phyloP scores from a whole-genome alignment of 305 asterid genomes.

The Caryopteris hybrid region DNA sequence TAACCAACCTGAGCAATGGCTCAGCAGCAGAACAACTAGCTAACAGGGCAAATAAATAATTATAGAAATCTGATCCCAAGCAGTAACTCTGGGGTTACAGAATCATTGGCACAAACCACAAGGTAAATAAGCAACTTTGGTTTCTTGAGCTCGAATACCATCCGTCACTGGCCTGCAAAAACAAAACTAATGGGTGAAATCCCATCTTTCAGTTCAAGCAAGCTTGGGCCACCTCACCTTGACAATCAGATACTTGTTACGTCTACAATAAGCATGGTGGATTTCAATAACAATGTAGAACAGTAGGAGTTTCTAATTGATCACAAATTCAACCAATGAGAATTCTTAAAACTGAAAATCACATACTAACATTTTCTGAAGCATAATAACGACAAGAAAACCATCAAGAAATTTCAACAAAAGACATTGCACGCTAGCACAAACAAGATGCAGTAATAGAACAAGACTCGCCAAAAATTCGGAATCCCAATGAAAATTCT shows the following conservation, averaged over 20 bases:
- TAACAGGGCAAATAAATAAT: conserved; percentile 49
- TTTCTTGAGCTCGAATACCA: conserved; percentile 66
- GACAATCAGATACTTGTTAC: background rate
- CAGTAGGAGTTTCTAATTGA: background rate
- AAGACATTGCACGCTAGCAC: no score
- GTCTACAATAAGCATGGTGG: background rate
- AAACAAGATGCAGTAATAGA: no score
- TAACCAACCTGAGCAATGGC: conserved; percentile 64
- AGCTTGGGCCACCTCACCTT: conserved; percentile 9
- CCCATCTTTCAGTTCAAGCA: conserved; percentile 42
- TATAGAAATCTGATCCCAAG: conserved; percentile 63
- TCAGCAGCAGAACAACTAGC: conserved; percentile 68
- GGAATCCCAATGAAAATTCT: no score
- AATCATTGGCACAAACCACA: conserved; percentile 75
- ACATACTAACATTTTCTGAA: background rate
- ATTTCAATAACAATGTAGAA: conserved; percentile 7
- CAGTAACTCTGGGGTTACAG: conserved; percentile 51
- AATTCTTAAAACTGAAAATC: no score
- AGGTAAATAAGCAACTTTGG: conserved; percentile 73
- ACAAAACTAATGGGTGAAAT: conserved; percentile 58
- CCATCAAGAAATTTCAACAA: no score
- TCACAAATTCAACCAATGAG: background rate
- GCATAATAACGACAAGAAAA: no score
- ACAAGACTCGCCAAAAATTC: no score
- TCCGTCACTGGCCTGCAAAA: conserved; percentile 74